Conservation (phyloP, 495 filamentous ascomycete genomes). For the Neurospora cerealis region DNA sequence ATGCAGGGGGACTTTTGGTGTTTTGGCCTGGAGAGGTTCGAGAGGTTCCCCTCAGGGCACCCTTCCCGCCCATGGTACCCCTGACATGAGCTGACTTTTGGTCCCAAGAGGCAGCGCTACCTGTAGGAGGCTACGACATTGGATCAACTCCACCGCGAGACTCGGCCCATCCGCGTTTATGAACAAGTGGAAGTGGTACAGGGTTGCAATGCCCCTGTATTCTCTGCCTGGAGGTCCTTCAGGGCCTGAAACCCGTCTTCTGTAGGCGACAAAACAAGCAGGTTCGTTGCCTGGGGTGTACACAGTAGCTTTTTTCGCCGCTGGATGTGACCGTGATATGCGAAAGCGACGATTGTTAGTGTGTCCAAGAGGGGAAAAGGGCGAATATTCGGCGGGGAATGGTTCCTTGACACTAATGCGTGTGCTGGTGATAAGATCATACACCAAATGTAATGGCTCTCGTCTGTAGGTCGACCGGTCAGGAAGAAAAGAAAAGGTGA, state of each 20-base stretch:
- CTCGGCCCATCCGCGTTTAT: neutral
- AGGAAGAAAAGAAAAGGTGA: neutral
- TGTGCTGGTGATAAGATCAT: neutral
- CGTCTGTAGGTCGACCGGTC: neutral
- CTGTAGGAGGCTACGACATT: neutral
- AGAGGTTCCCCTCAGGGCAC: neutral
- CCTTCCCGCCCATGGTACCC: neutral
- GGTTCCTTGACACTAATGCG: neutral
- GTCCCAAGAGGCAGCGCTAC: neutral
- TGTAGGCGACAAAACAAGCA: neutral
- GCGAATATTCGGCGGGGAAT: neutral
- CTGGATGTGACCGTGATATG: neutral
- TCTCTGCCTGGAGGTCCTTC: neutral
- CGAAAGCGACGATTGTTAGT: neutral
- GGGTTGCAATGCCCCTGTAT: neutral
- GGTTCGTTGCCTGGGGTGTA: neutral
- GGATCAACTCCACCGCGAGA: neutral
- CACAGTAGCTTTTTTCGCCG: neutral
- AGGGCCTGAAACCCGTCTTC: neutral
- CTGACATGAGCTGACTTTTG: neutral
- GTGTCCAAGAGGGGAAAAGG: neutral
- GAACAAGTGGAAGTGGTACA: neutral
- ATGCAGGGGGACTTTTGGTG: neutral
- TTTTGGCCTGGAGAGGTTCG: neutral
- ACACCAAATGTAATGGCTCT: neutral